phyloP scores from a whole-genome alignment of 768 basidiomycete genomes.

The Austroboletus festivus region DNA sequence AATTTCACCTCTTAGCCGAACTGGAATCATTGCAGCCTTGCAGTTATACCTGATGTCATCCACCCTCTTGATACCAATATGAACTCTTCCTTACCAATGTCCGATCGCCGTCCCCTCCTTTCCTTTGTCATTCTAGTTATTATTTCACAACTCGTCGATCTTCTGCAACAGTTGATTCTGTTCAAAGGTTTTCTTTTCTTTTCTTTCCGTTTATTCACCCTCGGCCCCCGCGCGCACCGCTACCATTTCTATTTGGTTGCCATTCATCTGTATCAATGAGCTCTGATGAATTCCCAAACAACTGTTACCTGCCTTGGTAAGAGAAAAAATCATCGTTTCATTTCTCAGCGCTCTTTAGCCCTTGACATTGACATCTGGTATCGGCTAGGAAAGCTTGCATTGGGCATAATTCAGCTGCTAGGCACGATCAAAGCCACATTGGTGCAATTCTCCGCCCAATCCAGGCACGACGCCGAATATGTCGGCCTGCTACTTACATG shows the following conservation, averaged over 20 bases:
- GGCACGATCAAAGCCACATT: slow-evolving; percentile 14
- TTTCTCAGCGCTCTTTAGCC: too few relatives aligned
- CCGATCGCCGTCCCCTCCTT: slow-evolving; percentile 6
- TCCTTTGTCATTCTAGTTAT: neutral
- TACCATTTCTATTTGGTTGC: too few relatives aligned
- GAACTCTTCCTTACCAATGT: neutral
- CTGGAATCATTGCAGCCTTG: too few relatives aligned
- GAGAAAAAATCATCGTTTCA: too few relatives aligned
- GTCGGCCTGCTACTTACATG: neutral
- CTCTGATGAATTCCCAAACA: too few relatives aligned
- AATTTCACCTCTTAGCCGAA: too few relatives aligned
- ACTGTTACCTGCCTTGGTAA: too few relatives aligned
- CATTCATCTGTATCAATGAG: neutral
- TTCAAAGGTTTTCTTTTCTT: neutral
- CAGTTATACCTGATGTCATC: neutral
- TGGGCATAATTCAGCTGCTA: slow-evolving; percentile 10
- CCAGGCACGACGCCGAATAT: slow-evolving; percentile 12
- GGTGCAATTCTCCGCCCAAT: slow-evolving; percentile 1
- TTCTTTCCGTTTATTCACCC: neutral
- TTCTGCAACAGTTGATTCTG: slow-evolving; percentile 1
- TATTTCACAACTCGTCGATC: slow-evolving; percentile 4
- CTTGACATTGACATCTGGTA: too few relatives aligned
- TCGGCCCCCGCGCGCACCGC: neutral
- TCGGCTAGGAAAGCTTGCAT: neutral
- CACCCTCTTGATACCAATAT: slow-evolving; percentile 12